Base-by-base conservation (phyloP, 2,329 filamentous ascomycete species). In the Xylariaceae sp. region DNA sequence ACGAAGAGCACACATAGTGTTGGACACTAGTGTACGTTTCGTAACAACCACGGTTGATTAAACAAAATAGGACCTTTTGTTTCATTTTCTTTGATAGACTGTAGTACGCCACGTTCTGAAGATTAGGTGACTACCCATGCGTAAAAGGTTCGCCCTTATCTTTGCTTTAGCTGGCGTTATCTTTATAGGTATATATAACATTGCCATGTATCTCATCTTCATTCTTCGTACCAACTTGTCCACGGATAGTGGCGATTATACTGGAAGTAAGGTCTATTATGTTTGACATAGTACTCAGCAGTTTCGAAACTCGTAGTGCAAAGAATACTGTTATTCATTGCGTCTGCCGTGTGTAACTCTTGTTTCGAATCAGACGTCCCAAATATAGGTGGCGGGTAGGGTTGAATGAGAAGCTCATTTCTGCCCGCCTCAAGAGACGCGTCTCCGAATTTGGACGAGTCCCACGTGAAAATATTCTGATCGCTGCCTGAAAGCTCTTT, bases 201-300 rank as follows among this genome's bases (percentile, higher is more conserved):
- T n/a, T n/a, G n/a, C n/a, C n/a, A n/a, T n/a, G n/a, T n/a, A n/a
- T n/a, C n/a, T n/a, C n/a, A n/a, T n/a, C n/a, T n/a, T n/a, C n/a
- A n/a, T 43, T 42, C 50, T n/a, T 53, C 50, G 23, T 53, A 53
- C 50, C 50, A 53, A 6, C 50, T 53, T 2, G 44, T 48, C 15
- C 10, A 21, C 9, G 50, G 50, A 20, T 48, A 16, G 11, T 43
- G 44, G n/a, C 15, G 44, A 33, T 2, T 21, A 15, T 30, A n/a
- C 29, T 16, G 21, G 3, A 4, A 30, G 8, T 10, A 6, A 9
- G 24, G 43, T 32, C 32, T 39, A 9, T 33, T n/a, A 6, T 13
- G 16, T 16, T 35, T 23, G 6, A 24, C 11, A 13, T 48, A 36
- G 15, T n/a, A 18, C 5, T 27, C 24, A 6, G 26, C 18, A 40